Conservation (phyloP, 108 stramenopile genomes). For the Aurantiochytrium sp. region DNA sequence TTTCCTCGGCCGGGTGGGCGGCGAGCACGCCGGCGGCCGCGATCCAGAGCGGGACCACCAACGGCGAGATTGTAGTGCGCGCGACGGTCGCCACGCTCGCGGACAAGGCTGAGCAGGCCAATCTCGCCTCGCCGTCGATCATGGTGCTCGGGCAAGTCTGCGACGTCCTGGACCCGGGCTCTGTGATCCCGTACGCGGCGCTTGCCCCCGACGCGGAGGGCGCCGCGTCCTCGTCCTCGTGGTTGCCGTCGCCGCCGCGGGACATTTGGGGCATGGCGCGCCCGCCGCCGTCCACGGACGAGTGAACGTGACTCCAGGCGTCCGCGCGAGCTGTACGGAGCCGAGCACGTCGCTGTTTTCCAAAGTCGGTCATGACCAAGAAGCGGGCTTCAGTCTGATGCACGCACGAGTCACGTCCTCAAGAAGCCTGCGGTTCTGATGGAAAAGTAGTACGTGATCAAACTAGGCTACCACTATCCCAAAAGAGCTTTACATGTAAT, state of each 20-base stretch:
- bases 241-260: neutral
- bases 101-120: neutral
- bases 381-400: too few relatives aligned
- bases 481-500: too few relatives aligned
- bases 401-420: too few relatives aligned
- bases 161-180: neutral
- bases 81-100: neutral
- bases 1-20: neutral
- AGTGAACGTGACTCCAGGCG: neutral
- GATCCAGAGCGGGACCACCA: neutral
- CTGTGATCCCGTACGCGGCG: neutral
- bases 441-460: too few relatives aligned
- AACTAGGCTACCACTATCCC: too few relatives aligned
- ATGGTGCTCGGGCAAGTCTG: neutral
- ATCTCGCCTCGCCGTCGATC: neutral
- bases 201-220: neutral
- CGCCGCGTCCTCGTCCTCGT: neutral
- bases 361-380: too few relatives aligned
- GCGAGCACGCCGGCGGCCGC: neutral
- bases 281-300: neutral
- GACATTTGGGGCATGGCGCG: neutral
- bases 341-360: too few relatives aligned
- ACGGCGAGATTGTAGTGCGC: neutral
- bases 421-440: too few relatives aligned
- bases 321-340: too few relatives aligned